Evolutionary conservation across 2,329 filamentous ascomycete genomes (phyloP).

Genomic region (Sclerotinia nivalis): DNA sequence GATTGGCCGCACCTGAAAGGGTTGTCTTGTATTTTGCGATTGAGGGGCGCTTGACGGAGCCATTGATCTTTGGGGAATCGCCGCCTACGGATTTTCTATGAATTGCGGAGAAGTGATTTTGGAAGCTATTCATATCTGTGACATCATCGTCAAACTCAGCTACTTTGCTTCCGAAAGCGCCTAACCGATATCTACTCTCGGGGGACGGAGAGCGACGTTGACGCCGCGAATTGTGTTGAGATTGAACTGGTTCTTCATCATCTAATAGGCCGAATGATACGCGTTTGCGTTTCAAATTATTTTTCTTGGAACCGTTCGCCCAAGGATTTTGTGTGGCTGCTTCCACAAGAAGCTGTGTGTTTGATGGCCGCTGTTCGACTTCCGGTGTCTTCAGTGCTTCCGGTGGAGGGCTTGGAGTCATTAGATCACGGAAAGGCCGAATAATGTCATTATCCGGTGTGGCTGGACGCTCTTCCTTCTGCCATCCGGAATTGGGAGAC

Average conservation of each 20-base stretch:
- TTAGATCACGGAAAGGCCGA: slow-evolving; percentile 32
- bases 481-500: slow-evolving; percentile 25
- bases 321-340: slow-evolving; percentile 38
- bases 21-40: slow-evolving; percentile 28
- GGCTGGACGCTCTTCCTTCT: slow-evolving; percentile 27
- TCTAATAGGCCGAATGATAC: slow-evolving; percentile 38
- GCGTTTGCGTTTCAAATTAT: slow-evolving; percentile 31
- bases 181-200: slow-evolving; percentile 7
- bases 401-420: slow-evolving; percentile 30
- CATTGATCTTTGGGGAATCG: slow-evolving; percentile 15
- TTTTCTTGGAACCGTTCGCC: slow-evolving; percentile 28
- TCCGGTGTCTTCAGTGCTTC: neutral
- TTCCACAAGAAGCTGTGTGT: slow-evolving; percentile 34
- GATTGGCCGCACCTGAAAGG: slow-evolving; percentile 23
- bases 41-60: slow-evolving; percentile 29
- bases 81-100: slow-evolving; percentile 20
- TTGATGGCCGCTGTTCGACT: slow-evolving; percentile 15
- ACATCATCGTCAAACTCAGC: slow-evolving; percentile 28
- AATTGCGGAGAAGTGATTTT: slow-evolving; percentile 29
- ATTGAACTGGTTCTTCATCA: slow-evolving; percentile 1
- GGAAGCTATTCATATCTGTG: slow-evolving; percentile 27
- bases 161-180: slow-evolving; percentile 22
- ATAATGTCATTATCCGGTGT: slow-evolving; percentile 27
- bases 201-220: slow-evolving; percentile 32
- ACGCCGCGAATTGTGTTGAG: slow-evolving; percentile 15